phyloP scores from a whole-genome alignment of 345 rosid genomes.

The Psidium friedrichsthalianum region DNA sequence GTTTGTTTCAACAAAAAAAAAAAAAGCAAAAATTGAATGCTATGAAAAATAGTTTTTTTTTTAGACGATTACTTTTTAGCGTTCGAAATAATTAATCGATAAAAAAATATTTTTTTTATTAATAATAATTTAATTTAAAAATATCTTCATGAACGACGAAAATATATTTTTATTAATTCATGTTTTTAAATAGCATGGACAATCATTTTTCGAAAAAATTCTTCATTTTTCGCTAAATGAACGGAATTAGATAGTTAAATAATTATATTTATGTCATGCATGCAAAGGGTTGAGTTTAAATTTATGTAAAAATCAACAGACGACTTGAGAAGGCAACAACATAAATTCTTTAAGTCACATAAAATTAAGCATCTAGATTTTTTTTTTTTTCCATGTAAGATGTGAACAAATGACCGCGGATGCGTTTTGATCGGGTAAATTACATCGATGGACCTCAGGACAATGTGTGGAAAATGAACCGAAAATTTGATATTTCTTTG shows the following conservation, averaged over 20 bases:
- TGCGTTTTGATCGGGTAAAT: neutral
- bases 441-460: too few relatives aligned
- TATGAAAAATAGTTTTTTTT: fast-evolving
- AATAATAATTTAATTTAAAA: fast-evolving
- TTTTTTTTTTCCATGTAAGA: neutral
- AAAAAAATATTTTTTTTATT: neutral
- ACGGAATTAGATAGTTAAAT: neutral
- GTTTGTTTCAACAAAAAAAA: too few relatives aligned
- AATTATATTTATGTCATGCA: neutral
- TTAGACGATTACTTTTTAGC: neutral
- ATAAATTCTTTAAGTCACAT: neutral
- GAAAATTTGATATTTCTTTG: neutral
- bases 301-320: neutral
- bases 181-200: neutral
- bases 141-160: too few relatives aligned
- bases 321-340: neutral
- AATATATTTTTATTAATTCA: neutral
- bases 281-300: neutral
- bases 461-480: neutral
- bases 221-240: neutral
- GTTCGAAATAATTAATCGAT: neutral
- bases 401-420: too few relatives aligned
- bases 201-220: neutral
- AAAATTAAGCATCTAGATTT: neutral
- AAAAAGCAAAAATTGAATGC: neutral